These are phyloP conservation scores for Penicilliopsis zonata DNA, from an alignment of 495 filamentous ascomycete genomes.

Conservation along the genomic window DNA sequence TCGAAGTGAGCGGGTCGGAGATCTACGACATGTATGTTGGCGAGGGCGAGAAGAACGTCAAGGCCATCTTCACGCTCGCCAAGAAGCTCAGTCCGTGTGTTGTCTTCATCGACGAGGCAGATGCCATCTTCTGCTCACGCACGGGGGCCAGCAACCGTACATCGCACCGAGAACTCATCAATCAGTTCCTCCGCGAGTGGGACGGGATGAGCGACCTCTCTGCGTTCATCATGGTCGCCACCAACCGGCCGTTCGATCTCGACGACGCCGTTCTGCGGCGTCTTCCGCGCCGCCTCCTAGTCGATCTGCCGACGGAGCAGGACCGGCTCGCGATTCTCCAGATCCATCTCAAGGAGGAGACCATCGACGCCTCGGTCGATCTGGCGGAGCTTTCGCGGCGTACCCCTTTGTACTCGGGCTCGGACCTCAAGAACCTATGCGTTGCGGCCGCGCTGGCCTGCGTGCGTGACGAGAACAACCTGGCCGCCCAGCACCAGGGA, in stretches of 20 bases:
- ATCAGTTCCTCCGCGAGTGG: conserved; percentile 97
- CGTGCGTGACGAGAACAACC: conserved; percentile 70
- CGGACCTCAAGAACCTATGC: conserved; percentile 85
- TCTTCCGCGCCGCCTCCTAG: conserved; percentile 70
- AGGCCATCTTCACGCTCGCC: conserved; percentile 81
- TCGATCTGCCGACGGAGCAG: conserved; percentile 70
- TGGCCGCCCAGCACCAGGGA: conserved; percentile 38
- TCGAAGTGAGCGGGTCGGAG: conserved; percentile 61
- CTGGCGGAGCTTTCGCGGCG: conserved; percentile 56
- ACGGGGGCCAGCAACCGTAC: conserved; percentile 43
- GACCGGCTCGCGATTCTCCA: conserved; percentile 71
- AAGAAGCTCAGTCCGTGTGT: conserved; percentile 88
- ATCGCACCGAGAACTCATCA: conserved; percentile 82
- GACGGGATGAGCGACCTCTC: conserved; percentile 79
- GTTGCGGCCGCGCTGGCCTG: conserved; percentile 85
- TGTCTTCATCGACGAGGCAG: conserved; percentile 95
- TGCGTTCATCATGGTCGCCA: conserved; percentile 99
- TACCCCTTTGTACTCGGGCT: conserved; percentile 92
- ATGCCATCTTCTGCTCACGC: conserved; percentile 75
- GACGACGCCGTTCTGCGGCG: conserved; percentile 84
- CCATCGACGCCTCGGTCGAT: conserved; percentile 54
- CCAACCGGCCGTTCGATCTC: conserved; percentile 87
- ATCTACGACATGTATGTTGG: conserved; percentile 96
- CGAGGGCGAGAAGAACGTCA: conserved; percentile 93
- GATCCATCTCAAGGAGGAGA: conserved; percentile 76